Conservation (phyloP, 2,329 filamentous ascomycete genomes). For the Penicillium sp. region DNA sequence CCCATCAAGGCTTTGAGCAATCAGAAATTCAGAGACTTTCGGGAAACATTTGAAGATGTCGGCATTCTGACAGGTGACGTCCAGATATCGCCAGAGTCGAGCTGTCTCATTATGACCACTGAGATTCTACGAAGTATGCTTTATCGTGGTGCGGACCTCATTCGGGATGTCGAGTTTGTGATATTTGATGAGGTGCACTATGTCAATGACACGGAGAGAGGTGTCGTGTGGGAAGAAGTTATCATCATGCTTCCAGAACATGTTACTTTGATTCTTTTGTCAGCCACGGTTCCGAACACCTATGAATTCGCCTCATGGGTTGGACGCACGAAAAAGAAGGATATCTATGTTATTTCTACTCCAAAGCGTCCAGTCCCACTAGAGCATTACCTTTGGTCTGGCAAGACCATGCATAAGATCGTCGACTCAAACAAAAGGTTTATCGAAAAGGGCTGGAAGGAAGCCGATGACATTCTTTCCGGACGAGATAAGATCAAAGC, state of each 20-base stretch:
- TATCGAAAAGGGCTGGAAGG: constrained; percentile 89
- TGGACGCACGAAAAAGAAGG: constrained; percentile 93
- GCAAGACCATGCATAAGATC: constrained; percentile 89
- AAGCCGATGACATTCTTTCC: constrained; percentile 76
- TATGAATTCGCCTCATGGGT: constrained; percentile 99
- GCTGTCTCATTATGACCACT: constrained; percentile 98
- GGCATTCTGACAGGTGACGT: constrained; percentile 96
- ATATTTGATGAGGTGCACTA: constrained; percentile 99
- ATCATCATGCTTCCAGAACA: constrained; percentile 99
- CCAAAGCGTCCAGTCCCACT: constrained; percentile 90
- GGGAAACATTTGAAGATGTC: constrained; percentile 85
- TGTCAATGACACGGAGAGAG: constrained; percentile 91
- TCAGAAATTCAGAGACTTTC: constrained; percentile 96
- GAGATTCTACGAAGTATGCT: constrained; percentile 98
- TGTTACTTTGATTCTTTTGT: constrained; percentile 89
- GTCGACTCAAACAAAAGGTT: constrained; percentile 91
- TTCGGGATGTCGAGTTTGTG: constrained; percentile 95
- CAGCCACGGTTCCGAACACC: constrained; percentile 94
- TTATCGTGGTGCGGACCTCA: constrained; percentile 90
- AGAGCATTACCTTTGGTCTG: constrained; percentile 95
- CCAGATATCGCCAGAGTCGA: constrained; percentile 95
- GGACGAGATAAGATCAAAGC: constrained; percentile 73
- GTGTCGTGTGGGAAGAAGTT: constrained; percentile 98
- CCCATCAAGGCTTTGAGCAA: constrained; percentile 98
- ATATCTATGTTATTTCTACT: constrained; percentile 98